Evolutionary conservation across 768 basidiomycete species (phyloP), one percentile per base, ranked within the genome.

Genomic region (Boletus tomentosulus): DNA sequence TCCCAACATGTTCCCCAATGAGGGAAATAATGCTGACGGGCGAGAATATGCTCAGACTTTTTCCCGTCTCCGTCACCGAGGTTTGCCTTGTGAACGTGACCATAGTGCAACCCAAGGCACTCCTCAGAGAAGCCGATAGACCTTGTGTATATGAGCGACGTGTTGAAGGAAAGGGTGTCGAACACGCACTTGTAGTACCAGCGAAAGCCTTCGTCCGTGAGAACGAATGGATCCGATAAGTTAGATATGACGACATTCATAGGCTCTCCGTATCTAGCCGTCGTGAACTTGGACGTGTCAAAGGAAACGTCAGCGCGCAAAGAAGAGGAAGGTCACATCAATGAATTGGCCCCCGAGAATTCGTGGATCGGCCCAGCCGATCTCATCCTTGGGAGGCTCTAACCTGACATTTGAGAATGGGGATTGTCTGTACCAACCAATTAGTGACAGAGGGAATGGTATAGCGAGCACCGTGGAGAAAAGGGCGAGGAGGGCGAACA

Each of bases 1-100:
- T 94, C 91, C 87, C 92, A 91, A 68, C 92, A 94, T 0, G 89
- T 89, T 27, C 92, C 92, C 78, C 83, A 85, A 34, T 85, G 71
- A 4, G 90, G 89, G 60, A 81, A 80, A 69, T 90, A 92, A 57
- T 85, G 75, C 60, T 94, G 91, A 24, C 92, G 81, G 24, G 84
- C 85, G 45, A 93, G 79, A 64, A 84, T 80, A 56, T 83, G 78
- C 64, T 94, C 86, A 0, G 72, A 66, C 65, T 85, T 85, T 62
- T 77, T 78, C 3, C 84, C 84, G 50, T 86, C 82, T 1, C 91
- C 92, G 61, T 94, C 92, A 27, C 92, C 92, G 8, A 94, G 79
- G 66, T 94, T 76, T 13, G 92, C 92, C 45, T 83, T 75, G 65
- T 94, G 92, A 33, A 85, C 73, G 55, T 82, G 71, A 27, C 92